Evolutionary conservation across 2,329 filamentous ascomycete species (phyloP), one percentile per base, ranked within the genome.

Genomic region (Colletotrichum cereale): DNA sequence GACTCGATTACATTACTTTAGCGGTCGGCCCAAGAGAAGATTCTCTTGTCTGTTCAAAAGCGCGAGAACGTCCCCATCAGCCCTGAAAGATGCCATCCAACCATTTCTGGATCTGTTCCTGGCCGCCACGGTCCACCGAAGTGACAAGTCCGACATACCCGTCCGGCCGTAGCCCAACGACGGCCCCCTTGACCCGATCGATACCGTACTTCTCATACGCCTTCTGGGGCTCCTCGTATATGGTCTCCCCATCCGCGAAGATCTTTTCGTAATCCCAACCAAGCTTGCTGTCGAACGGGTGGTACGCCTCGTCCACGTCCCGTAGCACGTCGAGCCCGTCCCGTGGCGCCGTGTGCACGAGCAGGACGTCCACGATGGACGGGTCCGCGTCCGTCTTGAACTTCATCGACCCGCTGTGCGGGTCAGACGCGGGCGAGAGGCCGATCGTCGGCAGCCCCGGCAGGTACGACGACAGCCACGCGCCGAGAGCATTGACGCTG

Each of bases 161-260:
- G 36, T 72, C 69, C 11, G 69, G 69, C 18, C 69, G 58, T 18
- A 72, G 6, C 4, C 69, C 69, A 34, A 72, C 65, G 14, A 69
- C 69, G 3, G 69, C 65, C 1, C 69, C 69, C 53, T 55, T 52
- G 21, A 11, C 29, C 16, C 14, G 24, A 73, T 89, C 84, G 1
- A 94, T 82, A 0, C 90, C 91, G 70, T 90, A 91, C 2, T 84
- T 84, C 68, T 86, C 81, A 75, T 92, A 89, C 0, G 84, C 83
- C 14, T 82, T 74, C 0, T 86, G 86, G 64, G 85, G 79, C 0
- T 86, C 86, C 75, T 89, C 85, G 73, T 89, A 84, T 75, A 89
- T 87, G 40, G 82, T 84, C 52, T 82, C 76, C 53, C 86, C 86
- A 73, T 91, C 89, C 0, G 84, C 86, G 76, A 86, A 89, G 0